Conservation (phyloP, 345 rosid genomes). For the Citrus sp. region DNA sequence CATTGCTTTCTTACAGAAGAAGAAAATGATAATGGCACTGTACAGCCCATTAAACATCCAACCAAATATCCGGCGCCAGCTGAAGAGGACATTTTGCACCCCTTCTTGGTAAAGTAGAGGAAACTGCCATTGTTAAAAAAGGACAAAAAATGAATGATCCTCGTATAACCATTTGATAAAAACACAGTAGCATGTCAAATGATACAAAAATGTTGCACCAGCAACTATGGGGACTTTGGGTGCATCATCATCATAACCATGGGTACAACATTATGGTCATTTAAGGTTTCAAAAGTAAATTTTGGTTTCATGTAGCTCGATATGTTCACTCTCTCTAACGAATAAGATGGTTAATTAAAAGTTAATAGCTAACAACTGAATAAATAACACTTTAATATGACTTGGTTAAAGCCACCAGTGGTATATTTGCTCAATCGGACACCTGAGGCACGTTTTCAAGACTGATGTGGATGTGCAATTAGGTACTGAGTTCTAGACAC, state of each 20-base stretch:
- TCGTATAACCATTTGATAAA: background rate
- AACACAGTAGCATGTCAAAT: background rate
- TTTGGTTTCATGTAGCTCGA: background rate
- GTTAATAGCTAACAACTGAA: background rate
- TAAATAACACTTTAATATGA: background rate
- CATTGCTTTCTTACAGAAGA: slow-evolving; percentile 57
- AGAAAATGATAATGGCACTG: slow-evolving; percentile 62
- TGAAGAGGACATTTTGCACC: slow-evolving; percentile 72
- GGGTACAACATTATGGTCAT: background rate
- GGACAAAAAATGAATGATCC: slow-evolving; percentile 2
- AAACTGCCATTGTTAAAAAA: slow-evolving; percentile 48
- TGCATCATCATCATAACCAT: background rate
- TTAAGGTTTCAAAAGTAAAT: background rate
- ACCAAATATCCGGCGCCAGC: slow-evolving; percentile 70
- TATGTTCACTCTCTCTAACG: background rate
- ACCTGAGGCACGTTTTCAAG: background rate
- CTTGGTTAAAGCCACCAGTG: background rate
- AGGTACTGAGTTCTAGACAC: background rate
- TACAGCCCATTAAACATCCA: slow-evolving; percentile 82
- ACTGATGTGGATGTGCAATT: background rate
- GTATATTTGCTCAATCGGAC: background rate
- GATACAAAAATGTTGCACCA: background rate
- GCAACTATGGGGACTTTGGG: background rate
- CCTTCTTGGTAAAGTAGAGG: slow-evolving; percentile 93
- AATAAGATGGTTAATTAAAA: background rate